Evolutionary conservation across 345 rosid genomes (phyloP).

Genomic region (Brassica nigra): DNA sequence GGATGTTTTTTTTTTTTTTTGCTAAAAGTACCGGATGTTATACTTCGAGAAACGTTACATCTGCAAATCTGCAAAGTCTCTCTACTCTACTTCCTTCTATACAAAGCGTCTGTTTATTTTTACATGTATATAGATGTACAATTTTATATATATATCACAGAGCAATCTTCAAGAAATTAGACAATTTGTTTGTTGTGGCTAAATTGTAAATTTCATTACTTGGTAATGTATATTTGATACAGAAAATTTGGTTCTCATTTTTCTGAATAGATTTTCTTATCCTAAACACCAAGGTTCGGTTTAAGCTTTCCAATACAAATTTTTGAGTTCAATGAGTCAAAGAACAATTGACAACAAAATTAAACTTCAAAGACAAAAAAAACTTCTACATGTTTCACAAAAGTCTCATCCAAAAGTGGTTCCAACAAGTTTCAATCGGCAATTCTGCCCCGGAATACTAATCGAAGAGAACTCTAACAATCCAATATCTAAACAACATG

Average conservation of each 20-base stretch:
- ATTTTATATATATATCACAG: too few relatives aligned
- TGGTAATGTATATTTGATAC: neutral
- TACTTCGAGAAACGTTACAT: neutral
- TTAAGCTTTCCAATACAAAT: neutral
- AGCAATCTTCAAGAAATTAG: too few relatives aligned
- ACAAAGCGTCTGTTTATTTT: too few relatives aligned
- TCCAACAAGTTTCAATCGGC: neutral
- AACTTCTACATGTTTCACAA: neutral
- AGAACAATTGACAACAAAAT: neutral
- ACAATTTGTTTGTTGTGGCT: too few relatives aligned
- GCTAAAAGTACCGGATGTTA: neutral
- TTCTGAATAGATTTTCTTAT: neutral
- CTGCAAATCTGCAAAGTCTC: neutral
- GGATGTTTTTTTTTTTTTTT: too few relatives aligned
- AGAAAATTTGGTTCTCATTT: neutral
- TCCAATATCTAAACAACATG: neutral
- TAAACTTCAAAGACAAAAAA: neutral
- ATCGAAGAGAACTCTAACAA: neutral
- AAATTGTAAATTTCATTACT: too few relatives aligned
- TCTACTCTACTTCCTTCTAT: too few relatives aligned
- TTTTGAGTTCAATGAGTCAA: neutral
- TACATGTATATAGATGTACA: too few relatives aligned
- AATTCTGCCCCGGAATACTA: neutral
- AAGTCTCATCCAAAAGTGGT: neutral
- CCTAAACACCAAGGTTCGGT: neutral